These are phyloP conservation scores for Pythium sp. DNA, from an alignment of 352 stramenopile species.

Conservation along the genomic window DNA sequence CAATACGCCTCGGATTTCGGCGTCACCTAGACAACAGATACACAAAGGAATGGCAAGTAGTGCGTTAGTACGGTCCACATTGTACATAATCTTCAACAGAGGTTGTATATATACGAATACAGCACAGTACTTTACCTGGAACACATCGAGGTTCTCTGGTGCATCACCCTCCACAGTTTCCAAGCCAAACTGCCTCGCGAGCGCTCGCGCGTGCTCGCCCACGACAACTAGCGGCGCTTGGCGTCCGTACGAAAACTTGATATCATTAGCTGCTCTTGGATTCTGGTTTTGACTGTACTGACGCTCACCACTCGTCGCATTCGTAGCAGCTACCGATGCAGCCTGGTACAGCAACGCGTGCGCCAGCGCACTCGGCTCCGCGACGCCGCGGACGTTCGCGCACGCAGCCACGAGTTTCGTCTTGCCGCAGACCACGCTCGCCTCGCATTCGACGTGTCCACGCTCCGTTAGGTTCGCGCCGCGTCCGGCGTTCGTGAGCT, in stretches of 20 bases:
- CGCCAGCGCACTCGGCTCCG: slow-evolving; percentile 44
- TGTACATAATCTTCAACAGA: too few species aligned
- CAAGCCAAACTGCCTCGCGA: slow-evolving; percentile 35
- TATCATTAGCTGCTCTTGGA: not conserved
- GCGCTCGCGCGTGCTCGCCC: slow-evolving; percentile 33
- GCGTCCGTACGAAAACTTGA: slow-evolving; percentile 33
- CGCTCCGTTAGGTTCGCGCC: slow-evolving; percentile 53
- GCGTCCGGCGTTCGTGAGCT: slow-evolving; percentile 53
- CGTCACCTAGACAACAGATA: not conserved
- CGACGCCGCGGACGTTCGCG: slow-evolving; percentile 43
- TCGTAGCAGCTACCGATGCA: not conserved
- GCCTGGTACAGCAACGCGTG: slow-evolving; percentile 37
- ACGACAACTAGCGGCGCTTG: slow-evolving; percentile 60
- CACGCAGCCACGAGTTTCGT: slow-evolving; percentile 38
- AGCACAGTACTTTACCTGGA: slow-evolving; percentile 31
- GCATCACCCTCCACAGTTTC: slow-evolving; percentile 25
- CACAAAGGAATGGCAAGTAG: not conserved
- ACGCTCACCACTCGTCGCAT: not conserved
- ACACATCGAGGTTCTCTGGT: slow-evolving; percentile 23
- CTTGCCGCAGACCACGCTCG: slow-evolving; percentile 45
- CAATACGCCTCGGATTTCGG: slow-evolving; percentile 29
- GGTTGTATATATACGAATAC: not conserved
- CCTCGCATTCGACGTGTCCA: slow-evolving; percentile 54
- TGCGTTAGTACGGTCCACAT: not conserved
- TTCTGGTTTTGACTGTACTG: not conserved